Conservation (phyloP, 176 grass and related monocot genomes). For the Paspalum notatum region DNA sequence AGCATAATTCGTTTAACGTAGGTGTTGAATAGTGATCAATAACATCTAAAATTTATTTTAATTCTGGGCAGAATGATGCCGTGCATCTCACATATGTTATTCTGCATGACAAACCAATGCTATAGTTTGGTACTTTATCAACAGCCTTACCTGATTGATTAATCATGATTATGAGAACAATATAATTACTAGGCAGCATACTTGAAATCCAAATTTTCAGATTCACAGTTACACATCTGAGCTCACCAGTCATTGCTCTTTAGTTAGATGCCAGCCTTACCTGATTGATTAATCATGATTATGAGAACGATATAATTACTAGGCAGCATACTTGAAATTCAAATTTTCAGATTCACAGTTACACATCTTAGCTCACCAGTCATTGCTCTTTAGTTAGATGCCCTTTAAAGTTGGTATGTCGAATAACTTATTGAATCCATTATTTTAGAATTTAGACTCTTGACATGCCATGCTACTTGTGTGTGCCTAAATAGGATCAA, state of each 20-base stretch:
- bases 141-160: background rate
- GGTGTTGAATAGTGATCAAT: background rate
- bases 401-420: background rate
- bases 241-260: background rate
- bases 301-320: background rate
- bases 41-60: background rate
- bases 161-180: background rate
- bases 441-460: background rate
- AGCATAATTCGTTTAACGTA: background rate
- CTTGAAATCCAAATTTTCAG: background rate
- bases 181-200: background rate
- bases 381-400: background rate
- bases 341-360: background rate
- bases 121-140: background rate
- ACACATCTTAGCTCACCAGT: background rate
- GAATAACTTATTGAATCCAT: background rate
- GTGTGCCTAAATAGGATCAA: background rate
- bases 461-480: background rate
- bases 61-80: slow-evolving; percentile 3
- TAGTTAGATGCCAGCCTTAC: background rate
- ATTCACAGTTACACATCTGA: background rate
- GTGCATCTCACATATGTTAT: background rate
- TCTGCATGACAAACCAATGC: background rate
- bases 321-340: background rate
- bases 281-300: background rate